Evolutionary conservation across 176 grass and related monocot genomes (phyloP), one percentile per base, ranked within the genome.

Genomic region (Ensete ventricosum): DNA sequence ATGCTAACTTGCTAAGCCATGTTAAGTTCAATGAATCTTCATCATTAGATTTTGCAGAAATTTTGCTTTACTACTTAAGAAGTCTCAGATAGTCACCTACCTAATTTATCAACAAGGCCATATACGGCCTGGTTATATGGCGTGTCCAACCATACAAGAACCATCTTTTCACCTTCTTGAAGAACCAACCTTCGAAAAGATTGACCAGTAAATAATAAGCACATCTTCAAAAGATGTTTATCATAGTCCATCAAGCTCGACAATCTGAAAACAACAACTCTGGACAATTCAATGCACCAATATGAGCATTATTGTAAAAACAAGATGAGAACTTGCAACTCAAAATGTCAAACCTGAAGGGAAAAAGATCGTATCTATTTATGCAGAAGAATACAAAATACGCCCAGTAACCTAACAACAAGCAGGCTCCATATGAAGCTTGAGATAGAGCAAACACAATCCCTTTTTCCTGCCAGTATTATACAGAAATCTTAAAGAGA

Each of bases 91-190:
- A 77, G 25, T 49, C 21, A 63, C 20, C 48, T 23, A 69, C 95
- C 95, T 94, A 99, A 71, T 89, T 91, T 99, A 71, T 94, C 84
- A 60, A 99, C 90, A 55, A 99, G 79, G 1, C 88, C 90, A 81
- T 99, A 99, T 2, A 92, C 90, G 76, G 95, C 95, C 79, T 99
- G 95, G 83, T 94, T 99, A 76, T 87, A 99, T 51, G 95, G 95
- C 71, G 95, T 99, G 77, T 94, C 90, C 55, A 94, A 88, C 66
- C 66, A 91, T 43, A 99, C 86, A 91, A 99, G 95, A 23, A 99
- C 86, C 62, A 99, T 75, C 69, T 99, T 99, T 72, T 94, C 95
- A 3, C 95, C 88, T 90, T 94, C 95, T 94, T 99, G 95, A 72
- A 99, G 89, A 81, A 99, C 85, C 79, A 93, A 54, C 69, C 91